Percentiles rank a stretch among this genome's conserved stretches.
Conservation (phyloP, 2,329 filamentous ascomycete species). For the Pseudopyrenochaeta lycopersici region DNA sequence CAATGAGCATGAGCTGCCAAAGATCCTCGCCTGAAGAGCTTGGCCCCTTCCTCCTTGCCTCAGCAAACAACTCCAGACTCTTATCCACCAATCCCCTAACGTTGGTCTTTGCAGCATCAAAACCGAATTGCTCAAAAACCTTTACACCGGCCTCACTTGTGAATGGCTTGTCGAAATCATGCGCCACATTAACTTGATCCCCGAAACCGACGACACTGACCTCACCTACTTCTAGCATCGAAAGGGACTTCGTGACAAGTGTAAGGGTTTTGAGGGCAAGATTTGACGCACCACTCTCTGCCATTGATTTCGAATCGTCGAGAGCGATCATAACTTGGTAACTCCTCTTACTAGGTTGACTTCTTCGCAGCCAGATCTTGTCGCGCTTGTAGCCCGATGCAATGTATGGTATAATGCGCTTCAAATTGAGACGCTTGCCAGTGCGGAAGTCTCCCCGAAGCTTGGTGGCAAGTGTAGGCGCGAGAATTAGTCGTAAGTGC, state of each 20-base stretch:
- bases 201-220: slow-evolving; percentile 94
- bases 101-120: slow-evolving; percentile 86
- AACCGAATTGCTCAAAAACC: slow-evolving; percentile 84
- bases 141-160: slow-evolving; percentile 82
- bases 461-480: slow-evolving; percentile 93
- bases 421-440: slow-evolving; percentile 98
- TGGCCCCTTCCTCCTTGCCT: slow-evolving; percentile 71
- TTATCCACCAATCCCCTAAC: slow-evolving; percentile 79
- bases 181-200: slow-evolving; percentile 80
- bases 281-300: slow-evolving; percentile 76
- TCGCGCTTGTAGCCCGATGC: slow-evolving; percentile 98
- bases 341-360: slow-evolving; percentile 87
- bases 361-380: slow-evolving; percentile 99
- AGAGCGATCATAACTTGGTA: slow-evolving; percentile 99
- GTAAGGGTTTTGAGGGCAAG: slow-evolving; percentile 95
- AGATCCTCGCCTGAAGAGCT: slow-evolving; percentile 69
- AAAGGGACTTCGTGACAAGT: slow-evolving; percentile 84
- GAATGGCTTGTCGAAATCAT: slow-evolving; percentile 85
- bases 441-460: slow-evolving; percentile 96
- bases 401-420: slow-evolving; percentile 99
- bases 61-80: slow-evolving; percentile 82
- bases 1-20: slow-evolving; percentile 93
- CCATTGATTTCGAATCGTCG: slow-evolving; percentile 95
- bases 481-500: slow-evolving; percentile 93
- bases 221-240: slow-evolving; percentile 94